A percentile compares a stretch with the other conserved stretches of the same genome.
Evolutionary conservation across 495 filamentous ascomycete genomes (phyloP).

Genomic region (Lophiostoma macrostomum): DNA sequence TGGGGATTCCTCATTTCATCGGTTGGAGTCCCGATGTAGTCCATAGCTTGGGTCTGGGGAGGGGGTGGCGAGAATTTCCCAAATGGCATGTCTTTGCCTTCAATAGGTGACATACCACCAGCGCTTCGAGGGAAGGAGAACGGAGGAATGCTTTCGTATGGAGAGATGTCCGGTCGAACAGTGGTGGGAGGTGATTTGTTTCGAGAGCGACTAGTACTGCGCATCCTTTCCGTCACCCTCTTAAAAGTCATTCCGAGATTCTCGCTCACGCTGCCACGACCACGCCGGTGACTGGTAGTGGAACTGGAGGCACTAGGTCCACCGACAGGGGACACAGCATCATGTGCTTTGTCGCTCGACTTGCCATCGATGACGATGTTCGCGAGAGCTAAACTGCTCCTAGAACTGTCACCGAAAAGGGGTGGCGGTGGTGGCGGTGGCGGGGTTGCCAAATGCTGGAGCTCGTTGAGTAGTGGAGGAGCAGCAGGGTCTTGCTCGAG

Average conservation of each 20-base stretch:
- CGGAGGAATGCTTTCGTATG: conserved; percentile 41
- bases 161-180: conserved; percentile 23
- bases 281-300: conserved; percentile 37
- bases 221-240: conserved; percentile 41
- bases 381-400: conserved; percentile 37
- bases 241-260: conserved; percentile 41
- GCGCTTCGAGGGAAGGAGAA: conserved; percentile 32
- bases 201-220: conserved; percentile 40
- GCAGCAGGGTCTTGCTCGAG: conserved; percentile 31
- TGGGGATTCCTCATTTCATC: conserved; percentile 21
- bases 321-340: conserved; percentile 15
- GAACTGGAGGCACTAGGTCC: conserved; percentile 25
- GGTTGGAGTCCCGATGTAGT: conserved; percentile 25
- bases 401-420: conserved; percentile 42
- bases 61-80: conserved; percentile 23
- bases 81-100: conserved; percentile 25
- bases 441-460: conserved; percentile 74
- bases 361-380: conserved; percentile 44
- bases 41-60: conserved; percentile 20
- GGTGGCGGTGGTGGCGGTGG: conserved; percentile 65
- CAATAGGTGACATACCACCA: conserved; percentile 30
- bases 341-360: conserved; percentile 3
- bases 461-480: conserved; percentile 71
- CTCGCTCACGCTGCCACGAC: conserved; percentile 41
- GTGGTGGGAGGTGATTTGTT: conserved; percentile 38